Percentiles rank a stretch among this genome's conserved stretches.
These are phyloP conservation scores for Trypethelium eluteriae DNA, from an alignment of 495 filamentous ascomycete genomes.

Conservation along the genomic window DNA sequence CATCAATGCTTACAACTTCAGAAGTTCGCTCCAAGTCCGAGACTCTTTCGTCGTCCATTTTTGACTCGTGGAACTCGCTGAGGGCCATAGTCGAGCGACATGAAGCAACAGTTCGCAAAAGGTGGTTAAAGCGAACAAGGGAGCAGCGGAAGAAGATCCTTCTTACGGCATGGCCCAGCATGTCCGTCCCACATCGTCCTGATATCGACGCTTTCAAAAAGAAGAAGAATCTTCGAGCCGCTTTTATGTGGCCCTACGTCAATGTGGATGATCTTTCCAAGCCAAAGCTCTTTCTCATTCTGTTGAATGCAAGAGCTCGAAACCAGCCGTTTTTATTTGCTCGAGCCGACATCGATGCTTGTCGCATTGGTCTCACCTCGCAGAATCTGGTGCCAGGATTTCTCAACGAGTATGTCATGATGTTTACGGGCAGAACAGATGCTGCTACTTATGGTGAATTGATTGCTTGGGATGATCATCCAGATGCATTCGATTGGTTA, in stretches of 20 bases:
- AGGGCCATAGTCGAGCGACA: not conserved
- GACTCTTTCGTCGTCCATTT: not conserved
- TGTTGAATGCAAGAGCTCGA: constrained; percentile 45
- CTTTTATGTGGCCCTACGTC: constrained; percentile 48
- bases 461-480: constrained; percentile 37
- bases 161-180: constrained; percentile 39
- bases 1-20: not conserved
- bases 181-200: constrained; percentile 44
- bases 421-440: constrained; percentile 35
- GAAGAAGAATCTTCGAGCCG: constrained; percentile 24
- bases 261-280: constrained; percentile 50
- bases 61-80: not conserved
- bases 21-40: not conserved
- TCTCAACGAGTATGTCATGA: constrained; percentile 39
- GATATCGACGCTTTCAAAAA: constrained; percentile 43
- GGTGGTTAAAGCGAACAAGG: constrained; percentile 45
- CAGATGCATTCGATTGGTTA: constrained; percentile 34
- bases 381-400: constrained; percentile 33
- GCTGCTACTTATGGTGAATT: constrained; percentile 42
- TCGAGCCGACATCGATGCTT: constrained; percentile 31
- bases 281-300: constrained; percentile 38
- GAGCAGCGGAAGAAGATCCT: constrained; percentile 39
- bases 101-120: constrained; percentile 33
- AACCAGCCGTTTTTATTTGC: constrained; percentile 41
- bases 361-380: constrained; percentile 27